Evolutionary conservation across 1,284 basidiomycete genomes (phyloP), one percentile per base, ranked within the genome.

Genomic region (Malassezia caprae): DNA sequence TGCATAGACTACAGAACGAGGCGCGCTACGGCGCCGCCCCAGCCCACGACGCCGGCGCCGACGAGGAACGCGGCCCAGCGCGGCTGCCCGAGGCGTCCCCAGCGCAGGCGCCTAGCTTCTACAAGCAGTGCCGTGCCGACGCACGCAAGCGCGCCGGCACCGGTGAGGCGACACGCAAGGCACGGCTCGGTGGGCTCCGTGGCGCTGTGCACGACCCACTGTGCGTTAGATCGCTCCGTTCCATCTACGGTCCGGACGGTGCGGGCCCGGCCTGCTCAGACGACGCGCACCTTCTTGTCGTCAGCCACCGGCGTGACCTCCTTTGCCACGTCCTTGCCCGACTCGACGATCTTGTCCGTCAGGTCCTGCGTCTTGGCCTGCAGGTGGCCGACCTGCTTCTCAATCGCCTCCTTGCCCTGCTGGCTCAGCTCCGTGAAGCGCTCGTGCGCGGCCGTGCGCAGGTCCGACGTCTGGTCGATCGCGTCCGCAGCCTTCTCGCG

Each of bases 231-330:
- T 34, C 41, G 31, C 27, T 23, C 26, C 45, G 45, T 27, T 50
- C 21, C 48, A 26, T 28, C 32, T 15, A 21, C 34, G 35, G 21
- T 27, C 37, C 37, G 48, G 17, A 50, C 37, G 15, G 39, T 21
- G 37, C 46, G 31, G 17, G 28, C 17, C 37, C 17, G 44, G 31
- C 46, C 21, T 28, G 28, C 51, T 58, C 60, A 68, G 45, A 69
- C 59, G 59, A 56, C 64, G 70, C 70, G 68, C 63, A 73, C 62
- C 64, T 64, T 62, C 24, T 62, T 44, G 27, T 64, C 53, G n/a
- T 51, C 44, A 10, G 47, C 17, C 28, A 15, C 27, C 12, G 27
- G n/a, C 31, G 44, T 46, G 27, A 24, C 37, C 21, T 43, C 19
- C 28, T 45, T 45, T 15, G 19, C 15, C 26, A 39, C 39, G 15